phyloP scores from a whole-genome alignment of 768 basidiomycete species.

The Trametes villosa region DNA sequence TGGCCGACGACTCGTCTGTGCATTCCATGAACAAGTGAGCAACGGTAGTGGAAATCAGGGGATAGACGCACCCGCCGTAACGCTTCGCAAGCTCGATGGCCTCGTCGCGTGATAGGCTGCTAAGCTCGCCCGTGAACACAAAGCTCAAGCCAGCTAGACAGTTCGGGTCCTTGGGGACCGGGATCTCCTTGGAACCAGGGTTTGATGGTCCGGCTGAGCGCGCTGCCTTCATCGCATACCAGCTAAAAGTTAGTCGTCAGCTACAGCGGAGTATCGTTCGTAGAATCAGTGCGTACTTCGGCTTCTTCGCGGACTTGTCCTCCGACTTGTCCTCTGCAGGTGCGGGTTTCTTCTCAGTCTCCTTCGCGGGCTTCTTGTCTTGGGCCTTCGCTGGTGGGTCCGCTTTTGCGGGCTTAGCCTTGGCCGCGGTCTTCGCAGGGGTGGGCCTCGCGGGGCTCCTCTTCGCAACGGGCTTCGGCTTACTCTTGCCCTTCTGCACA shows the following conservation, averaged over 20 bases:
- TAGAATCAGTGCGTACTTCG: slow-evolving; percentile 20
- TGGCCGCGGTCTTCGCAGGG: slow-evolving; percentile 6
- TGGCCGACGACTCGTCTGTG: slow-evolving; percentile 85
- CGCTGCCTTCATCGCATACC: slow-evolving; percentile 63
- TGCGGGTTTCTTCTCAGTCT: slow-evolving; percentile 10
- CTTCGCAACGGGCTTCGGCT: slow-evolving; percentile 28
- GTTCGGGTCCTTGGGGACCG: slow-evolving; percentile 74
- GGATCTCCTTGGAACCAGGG: slow-evolving; percentile 62
- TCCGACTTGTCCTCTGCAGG: slow-evolving; percentile 11
- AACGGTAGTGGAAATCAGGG: background rate
- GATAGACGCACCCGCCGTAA: slow-evolving; percentile 77
- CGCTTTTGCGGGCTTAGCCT: slow-evolving; percentile 14
- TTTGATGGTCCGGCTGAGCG: slow-evolving; percentile 55
- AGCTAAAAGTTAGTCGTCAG: slow-evolving; percentile 38
- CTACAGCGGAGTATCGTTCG: background rate
- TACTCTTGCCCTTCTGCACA: slow-evolving; percentile 23
- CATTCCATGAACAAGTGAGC: slow-evolving; percentile 7
- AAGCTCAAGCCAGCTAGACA: slow-evolving; percentile 87
- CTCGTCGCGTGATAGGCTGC: slow-evolving; percentile 86
- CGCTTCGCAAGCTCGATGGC: slow-evolving; percentile 88
- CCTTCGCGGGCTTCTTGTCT: slow-evolving; percentile 12
- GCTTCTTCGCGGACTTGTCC: slow-evolving; percentile 26
- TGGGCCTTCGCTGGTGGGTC: background rate
- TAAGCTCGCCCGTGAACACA: slow-evolving; percentile 95
- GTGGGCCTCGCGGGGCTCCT: slow-evolving; percentile 8